Conservation (phyloP, 352 stramenopile species). For the Aphanomyces cochlioides region DNA sequence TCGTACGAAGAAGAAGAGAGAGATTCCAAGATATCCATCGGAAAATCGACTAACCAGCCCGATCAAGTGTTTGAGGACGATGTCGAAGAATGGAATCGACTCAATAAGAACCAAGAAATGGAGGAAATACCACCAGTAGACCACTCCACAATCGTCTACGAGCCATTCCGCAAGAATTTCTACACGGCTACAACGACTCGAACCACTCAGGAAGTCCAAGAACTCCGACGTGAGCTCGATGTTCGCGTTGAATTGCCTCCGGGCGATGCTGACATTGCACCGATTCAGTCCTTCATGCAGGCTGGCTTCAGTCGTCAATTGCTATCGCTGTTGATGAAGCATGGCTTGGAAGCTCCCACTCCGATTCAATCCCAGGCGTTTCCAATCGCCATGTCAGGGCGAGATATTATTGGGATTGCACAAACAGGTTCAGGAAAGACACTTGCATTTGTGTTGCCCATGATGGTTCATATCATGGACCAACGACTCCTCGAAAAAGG, state of each 20-base stretch:
- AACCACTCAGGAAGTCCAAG: slow-evolving; percentile 38
- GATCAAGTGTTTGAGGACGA: slow-evolving; percentile 31
- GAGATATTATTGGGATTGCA: slow-evolving; percentile 84
- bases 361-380: slow-evolving; percentile 82
- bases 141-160: slow-evolving; percentile 65
- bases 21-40: slow-evolving; percentile 1
- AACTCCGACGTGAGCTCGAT: slow-evolving; percentile 45
- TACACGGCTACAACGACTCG: slow-evolving; percentile 49
- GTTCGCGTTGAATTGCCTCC: slow-evolving; percentile 43
- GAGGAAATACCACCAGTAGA: slow-evolving; percentile 69
- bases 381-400: slow-evolving; percentile 64
- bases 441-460: slow-evolving; percentile 95
- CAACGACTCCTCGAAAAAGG: slow-evolving; percentile 63
- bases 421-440: slow-evolving; percentile 98
- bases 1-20: slow-evolving; percentile 27
- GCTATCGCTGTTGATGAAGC: slow-evolving; percentile 62
- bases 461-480: slow-evolving; percentile 88
- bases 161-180: slow-evolving; percentile 77
- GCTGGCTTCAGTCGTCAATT: slow-evolving; percentile 63
- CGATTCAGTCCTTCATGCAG: slow-evolving; percentile 76
- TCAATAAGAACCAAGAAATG: slow-evolving; percentile 54
- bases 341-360: slow-evolving; percentile 67
- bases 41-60: slow-evolving; percentile 23
- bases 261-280: slow-evolving; percentile 39
- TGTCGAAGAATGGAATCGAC: slow-evolving; percentile 35